Conservation (phyloP, 2,329 filamentous ascomycete genomes). For the Bisporella sp. region DNA sequence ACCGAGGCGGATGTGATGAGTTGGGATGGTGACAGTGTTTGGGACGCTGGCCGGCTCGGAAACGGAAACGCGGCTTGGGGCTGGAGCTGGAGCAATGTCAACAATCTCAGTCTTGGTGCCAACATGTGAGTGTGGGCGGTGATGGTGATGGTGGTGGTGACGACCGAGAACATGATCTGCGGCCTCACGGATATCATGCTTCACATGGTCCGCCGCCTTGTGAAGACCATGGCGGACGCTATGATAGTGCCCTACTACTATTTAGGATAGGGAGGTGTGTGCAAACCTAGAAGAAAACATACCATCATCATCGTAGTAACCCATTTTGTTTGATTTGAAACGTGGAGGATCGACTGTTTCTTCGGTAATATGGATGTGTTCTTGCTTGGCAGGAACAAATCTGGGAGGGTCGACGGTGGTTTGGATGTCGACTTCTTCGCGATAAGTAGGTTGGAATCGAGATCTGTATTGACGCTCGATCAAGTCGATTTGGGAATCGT, state of each 20-base stretch:
- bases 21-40: constrained; percentile 96
- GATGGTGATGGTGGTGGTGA: constrained; percentile 39
- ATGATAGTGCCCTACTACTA: constrained; percentile 55
- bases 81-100: constrained; percentile 24
- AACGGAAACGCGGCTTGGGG: constrained; percentile 7
- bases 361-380: constrained; percentile 21
- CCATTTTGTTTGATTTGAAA: constrained; percentile 48
- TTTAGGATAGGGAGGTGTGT: constrained; percentile 19
- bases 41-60: constrained; percentile 31
- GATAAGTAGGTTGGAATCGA: constrained; percentile 44
- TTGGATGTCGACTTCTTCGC: constrained; percentile 30
- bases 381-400: constrained; percentile 31
- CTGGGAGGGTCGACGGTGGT: constrained; percentile 55
- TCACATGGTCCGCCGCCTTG: constrained; percentile 35
- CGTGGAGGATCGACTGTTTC: constrained; percentile 29
- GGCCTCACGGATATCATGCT: constrained; percentile 58
- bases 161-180: background rate
- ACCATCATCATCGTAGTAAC: constrained; percentile 70
- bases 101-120: constrained; percentile 11
- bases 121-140: constrained; percentile 16
- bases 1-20: constrained; percentile 98
- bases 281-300: constrained; percentile 16
- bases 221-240: constrained; percentile 66
- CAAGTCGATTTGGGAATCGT: constrained; percentile 43
- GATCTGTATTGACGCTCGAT: constrained; percentile 62